phyloP scores from a whole-genome alignment of 345 rosid species.

The Zanthoxylum bungeanum region DNA sequence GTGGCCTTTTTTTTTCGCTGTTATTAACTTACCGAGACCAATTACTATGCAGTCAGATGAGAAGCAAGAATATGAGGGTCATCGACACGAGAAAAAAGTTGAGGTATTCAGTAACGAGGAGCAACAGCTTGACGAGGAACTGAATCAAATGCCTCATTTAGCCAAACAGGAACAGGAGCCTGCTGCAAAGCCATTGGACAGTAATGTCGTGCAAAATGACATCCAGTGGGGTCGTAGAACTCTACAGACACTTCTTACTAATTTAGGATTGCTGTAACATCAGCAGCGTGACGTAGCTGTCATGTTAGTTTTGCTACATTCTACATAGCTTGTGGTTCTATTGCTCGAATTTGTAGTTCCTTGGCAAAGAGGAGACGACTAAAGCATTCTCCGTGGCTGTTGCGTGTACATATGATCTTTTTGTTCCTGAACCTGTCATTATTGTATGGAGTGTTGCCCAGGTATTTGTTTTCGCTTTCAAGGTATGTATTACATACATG shows the following conservation, averaged over 20 bases:
- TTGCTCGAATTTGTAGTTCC: constrained; percentile 7
- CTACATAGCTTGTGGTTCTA: too few species aligned
- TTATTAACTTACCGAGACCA: constrained; percentile 7
- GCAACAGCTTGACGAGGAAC: constrained; percentile 24
- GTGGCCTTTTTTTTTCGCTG: not conserved
- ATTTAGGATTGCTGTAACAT: constrained; percentile 48
- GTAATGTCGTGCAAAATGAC: constrained; percentile 39
- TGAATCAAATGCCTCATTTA: constrained; percentile 11
- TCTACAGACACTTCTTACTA: constrained; percentile 50
- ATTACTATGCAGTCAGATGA: constrained; percentile 36
- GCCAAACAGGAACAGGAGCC: constrained; percentile 27
- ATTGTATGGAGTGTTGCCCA: not conserved
- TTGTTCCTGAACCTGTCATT: not conserved
- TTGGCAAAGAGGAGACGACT: not conserved
- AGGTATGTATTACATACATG: too few species aligned
- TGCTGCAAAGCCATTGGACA: constrained; percentile 10
- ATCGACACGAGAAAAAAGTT: too few species aligned
- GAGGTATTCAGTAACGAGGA: too few species aligned
- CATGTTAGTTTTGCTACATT: not conserved
- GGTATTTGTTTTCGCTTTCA: not conserved
- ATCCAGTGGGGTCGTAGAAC: constrained; percentile 64
- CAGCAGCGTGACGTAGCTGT: not conserved
- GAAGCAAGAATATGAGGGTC: too few species aligned
- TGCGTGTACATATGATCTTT: not conserved
- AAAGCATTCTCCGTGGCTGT: not conserved